A percentile compares a stretch with the other conserved stretches of the same genome.
These are phyloP conservation scores for Aspergillus sp. DNA, from an alignment of 2,329 filamentous ascomycete genomes.

Conservation along the genomic window DNA sequence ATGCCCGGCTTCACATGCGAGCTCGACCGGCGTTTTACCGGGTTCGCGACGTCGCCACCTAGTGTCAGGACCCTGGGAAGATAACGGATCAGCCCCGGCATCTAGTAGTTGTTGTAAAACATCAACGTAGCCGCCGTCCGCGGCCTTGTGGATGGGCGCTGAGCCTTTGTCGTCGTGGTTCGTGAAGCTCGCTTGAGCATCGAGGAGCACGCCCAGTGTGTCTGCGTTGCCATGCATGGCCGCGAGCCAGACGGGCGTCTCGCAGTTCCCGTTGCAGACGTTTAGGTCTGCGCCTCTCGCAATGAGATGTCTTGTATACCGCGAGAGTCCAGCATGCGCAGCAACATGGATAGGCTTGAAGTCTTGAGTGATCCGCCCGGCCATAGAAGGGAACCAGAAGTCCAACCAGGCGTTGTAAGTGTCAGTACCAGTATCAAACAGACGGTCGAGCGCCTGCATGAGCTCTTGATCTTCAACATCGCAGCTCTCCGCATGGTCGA, in stretches of 20 bases:
- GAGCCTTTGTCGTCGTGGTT: neutral
- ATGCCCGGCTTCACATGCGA: neutral
- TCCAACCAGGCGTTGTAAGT: neutral
- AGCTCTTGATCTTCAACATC: neutral
- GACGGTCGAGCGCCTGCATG: neutral
- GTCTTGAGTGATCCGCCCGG: neutral
- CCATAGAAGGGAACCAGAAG: neutral
- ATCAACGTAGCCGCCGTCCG: neutral
- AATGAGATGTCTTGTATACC: neutral
- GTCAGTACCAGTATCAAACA: neutral
- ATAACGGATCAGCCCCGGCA: neutral
- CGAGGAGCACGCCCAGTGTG: neutral
- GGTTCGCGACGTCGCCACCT: neutral
- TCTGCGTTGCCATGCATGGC: neutral
- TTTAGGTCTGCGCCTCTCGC: neutral
- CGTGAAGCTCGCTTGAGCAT: neutral
- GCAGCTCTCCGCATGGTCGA: neutral
- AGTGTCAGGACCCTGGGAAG: neutral
- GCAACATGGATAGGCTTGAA: conserved; percentile 5
- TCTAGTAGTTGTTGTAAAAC: conserved; percentile 1
- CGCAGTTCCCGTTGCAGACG: neutral
- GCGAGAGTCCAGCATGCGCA: neutral
- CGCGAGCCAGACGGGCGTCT: neutral
- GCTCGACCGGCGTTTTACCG: conserved; percentile 1
- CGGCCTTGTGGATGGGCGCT: conserved; percentile 6